Percentiles rank a stretch among this genome's conserved stretches.
Evolutionary conservation across 805 yeast species (phyloP).

Genomic region (Brettanomyces anomalus): DNA sequence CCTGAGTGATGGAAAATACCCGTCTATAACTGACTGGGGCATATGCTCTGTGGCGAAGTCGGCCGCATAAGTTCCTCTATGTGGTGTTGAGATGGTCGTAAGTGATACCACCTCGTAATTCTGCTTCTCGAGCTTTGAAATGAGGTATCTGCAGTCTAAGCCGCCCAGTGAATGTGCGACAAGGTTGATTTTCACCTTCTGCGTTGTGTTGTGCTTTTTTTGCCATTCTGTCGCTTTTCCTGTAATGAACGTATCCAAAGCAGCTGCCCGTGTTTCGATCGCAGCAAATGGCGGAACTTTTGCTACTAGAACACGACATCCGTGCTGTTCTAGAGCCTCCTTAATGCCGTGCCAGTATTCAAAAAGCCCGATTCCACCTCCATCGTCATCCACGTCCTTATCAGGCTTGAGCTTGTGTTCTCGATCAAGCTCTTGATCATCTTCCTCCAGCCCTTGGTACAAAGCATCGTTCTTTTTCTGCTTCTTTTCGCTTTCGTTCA

Average conservation of each 20-base stretch:
- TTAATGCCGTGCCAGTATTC: slow-evolving; percentile 82
- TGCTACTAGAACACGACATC: slow-evolving; percentile 62
- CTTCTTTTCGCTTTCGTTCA: slow-evolving; percentile 5
- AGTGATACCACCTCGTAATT: slow-evolving; percentile 58
- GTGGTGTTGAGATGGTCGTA: slow-evolving; percentile 86
- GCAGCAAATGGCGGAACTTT: slow-evolving; percentile 78
- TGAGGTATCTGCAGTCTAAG: slow-evolving; percentile 69
- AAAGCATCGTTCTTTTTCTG: slow-evolving; percentile 1
- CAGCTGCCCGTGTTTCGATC: slow-evolving; percentile 58
- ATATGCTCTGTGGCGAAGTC: slow-evolving; percentile 41
- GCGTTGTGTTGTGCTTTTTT: slow-evolving; percentile 18
- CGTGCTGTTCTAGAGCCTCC: slow-evolving; percentile 47
- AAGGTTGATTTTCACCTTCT: slow-evolving; percentile 51
- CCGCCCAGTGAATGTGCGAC: slow-evolving; percentile 96
- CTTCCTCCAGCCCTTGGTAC: slow-evolving; percentile 1
- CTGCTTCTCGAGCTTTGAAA: slow-evolving; percentile 40
- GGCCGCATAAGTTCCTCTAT: slow-evolving; percentile 78
- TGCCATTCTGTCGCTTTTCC: slow-evolving; percentile 9
- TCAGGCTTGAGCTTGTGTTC: not conserved
- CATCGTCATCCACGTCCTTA: not conserved
- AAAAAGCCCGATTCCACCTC: slow-evolving; percentile 31
- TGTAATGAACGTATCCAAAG: slow-evolving; percentile 43
- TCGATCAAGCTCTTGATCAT: not conserved
- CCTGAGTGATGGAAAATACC: slow-evolving; percentile 33
- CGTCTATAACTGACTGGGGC: slow-evolving; percentile 13